Evolutionary conservation across 495 filamentous ascomycete genomes (phyloP), one percentile per base, ranked within the genome.

Genomic region (Podospora bellae-mahoneyi): DNA sequence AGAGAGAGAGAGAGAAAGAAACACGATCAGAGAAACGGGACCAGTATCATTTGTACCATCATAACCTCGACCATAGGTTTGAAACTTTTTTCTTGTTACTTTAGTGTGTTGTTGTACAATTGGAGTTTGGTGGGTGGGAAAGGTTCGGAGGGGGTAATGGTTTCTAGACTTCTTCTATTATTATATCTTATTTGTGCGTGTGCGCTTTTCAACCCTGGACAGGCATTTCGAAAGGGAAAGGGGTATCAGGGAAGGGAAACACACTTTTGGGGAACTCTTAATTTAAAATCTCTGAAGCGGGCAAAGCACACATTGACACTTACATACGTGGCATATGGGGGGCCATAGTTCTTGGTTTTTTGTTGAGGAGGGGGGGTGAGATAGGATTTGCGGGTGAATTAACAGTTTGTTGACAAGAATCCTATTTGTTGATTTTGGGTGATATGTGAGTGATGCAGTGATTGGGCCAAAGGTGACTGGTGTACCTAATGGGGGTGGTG

Each of bases 101-200:
- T 59, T 59, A 59, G 6, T 59, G 23, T 23, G 23, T 23, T 23
- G 19, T 27, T 23, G 6, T 59, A 59, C 19, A 27, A 27, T 23
- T 59, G 56, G 56, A 59, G 56, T 59, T 59, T 59, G 26, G 56
- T 59, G 26, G 56, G 56, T 59, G 19, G 56, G 19, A 59, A 59
- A 4, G 56, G 13, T 59, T 27, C 18, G 56, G 56, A 19, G 56
- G 56, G 56, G 56, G 56, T 59, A 59, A 59, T 59, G 56, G 39
- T 18, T 48, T 48, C 7, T 5, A 7, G 6, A 32, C 30, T 32
- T 32, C 30, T 32, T 7, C 6, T 10, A 39, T 39, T 39, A 10
- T 6, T 10, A 13, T 48, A 48, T 48, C 13, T 48, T 48, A 48
- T 48, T 48, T 48, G 39, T 48, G 30, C 13, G 39, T 48, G 23